phyloP scores from a whole-genome alignment of 2,329 filamentous ascomycete species.

The Orbilia blumenaviensis region DNA sequence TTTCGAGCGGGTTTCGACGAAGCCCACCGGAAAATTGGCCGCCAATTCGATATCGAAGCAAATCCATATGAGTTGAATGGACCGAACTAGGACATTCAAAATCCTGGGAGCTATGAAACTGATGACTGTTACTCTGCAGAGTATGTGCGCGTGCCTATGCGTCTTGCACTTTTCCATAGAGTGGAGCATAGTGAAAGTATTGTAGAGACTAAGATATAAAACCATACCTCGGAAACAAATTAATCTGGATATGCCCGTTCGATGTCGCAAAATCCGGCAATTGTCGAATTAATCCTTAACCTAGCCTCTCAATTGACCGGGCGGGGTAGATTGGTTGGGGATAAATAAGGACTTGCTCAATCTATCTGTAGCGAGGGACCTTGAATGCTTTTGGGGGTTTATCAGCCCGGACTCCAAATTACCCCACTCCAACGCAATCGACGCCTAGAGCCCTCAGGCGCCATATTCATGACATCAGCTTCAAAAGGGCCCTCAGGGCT shows the following conservation, averaged over 20 bases:
- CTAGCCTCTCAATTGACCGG: conserved; percentile 1
- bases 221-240: neutral
- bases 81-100: no score
- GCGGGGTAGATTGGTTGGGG: conserved; percentile 5
- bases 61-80: no score
- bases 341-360: neutral
- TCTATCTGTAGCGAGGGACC: no score
- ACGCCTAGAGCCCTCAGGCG: neutral
- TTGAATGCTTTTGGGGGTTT: no score
- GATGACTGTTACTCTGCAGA: no score
- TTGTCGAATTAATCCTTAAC: neutral
- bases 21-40: no score
- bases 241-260: neutral
- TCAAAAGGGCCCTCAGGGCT: neutral
- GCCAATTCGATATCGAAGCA: no score
- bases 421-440: conserved; percentile 9
- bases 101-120: no score
- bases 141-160: no score
- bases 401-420: neutral
- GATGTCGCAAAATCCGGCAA: neutral
- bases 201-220: neutral
- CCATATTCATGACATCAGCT: neutral
- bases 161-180: no score
- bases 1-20: no score
- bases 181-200: no score